A percentile compares a stretch with the other conserved stretches of the same genome.
Evolutionary conservation across 2,329 filamentous ascomycete genomes (phyloP).

Genomic region (Xylariaceae sp.): DNA sequence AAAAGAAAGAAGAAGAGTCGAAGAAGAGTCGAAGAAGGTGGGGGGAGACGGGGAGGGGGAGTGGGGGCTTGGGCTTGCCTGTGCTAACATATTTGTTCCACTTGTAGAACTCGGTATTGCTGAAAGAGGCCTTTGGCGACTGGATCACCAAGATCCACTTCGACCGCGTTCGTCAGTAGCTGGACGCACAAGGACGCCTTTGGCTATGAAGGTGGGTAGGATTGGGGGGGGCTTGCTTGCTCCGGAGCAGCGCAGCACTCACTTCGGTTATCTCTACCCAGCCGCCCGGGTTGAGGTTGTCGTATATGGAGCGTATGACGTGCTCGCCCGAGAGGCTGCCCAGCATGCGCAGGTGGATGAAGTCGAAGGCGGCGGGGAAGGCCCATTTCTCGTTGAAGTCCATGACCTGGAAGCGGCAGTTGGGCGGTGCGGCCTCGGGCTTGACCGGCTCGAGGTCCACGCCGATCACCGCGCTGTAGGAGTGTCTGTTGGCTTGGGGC

Average conservation of each 20-base stretch:
- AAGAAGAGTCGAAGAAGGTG: too few species aligned
- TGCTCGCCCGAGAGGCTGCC: conserved; percentile 13
- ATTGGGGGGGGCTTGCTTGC: too few species aligned
- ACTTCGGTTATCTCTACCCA: conserved; percentile 29
- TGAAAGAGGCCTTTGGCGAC: conserved; percentile 22
- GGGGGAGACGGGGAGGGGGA: too few species aligned
- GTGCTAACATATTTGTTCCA: too few species aligned
- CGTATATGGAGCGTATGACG: conserved; percentile 20
- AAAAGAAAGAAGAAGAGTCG: too few species aligned
- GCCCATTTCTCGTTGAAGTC: conserved; percentile 21
- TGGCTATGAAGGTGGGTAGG: too few species aligned
- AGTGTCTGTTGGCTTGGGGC: conserved; percentile 13
- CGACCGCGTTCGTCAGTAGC: too few species aligned
- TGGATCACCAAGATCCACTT: conserved; percentile 25
- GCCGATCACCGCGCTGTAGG: conserved; percentile 18
- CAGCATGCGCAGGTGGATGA: conserved; percentile 24
- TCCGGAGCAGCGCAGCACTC: too few species aligned
- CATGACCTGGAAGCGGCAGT: conserved; percentile 20
- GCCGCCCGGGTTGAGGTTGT: conserved; percentile 25
- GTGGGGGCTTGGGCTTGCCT: too few species aligned
- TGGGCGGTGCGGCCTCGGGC: conserved; percentile 16
- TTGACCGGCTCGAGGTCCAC: conserved; percentile 22
- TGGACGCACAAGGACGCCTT: too few species aligned
- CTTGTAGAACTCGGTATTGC: conserved; percentile 22
- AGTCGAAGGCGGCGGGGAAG: conserved; percentile 19